Evolutionary conservation across 345 rosid genomes (phyloP).

Genomic region (Barbarea vulgaris): DNA sequence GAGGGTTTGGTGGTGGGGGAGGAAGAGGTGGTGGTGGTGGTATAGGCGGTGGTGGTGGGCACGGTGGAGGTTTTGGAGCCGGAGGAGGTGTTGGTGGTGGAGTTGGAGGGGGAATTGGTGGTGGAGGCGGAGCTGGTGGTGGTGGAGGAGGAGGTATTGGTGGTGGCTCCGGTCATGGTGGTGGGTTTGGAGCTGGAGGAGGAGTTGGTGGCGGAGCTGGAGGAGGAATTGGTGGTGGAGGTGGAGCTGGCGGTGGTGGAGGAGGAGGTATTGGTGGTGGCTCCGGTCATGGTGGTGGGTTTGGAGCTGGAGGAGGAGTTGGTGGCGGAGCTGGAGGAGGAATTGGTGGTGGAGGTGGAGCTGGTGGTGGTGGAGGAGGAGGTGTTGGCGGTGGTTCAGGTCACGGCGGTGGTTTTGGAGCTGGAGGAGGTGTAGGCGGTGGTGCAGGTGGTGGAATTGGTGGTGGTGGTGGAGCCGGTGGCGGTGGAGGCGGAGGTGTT

Average conservation of each 20-base stretch:
- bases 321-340: slow-evolving; percentile 49
- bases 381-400: slow-evolving; percentile 51
- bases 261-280: slow-evolving; percentile 48
- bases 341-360: slow-evolving; percentile 48
- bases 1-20: slow-evolving; percentile 43
- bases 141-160: slow-evolving; percentile 47
- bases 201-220: slow-evolving; percentile 36
- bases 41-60: slow-evolving; percentile 47
- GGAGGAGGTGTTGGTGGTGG: slow-evolving; percentile 35
- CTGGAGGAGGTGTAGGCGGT: slow-evolving; percentile 53
- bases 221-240: slow-evolving; percentile 41
- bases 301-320: slow-evolving; percentile 48
- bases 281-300: slow-evolving; percentile 46
- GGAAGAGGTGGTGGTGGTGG: slow-evolving; percentile 50
- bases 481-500: slow-evolving; percentile 52
- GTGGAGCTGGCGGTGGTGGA: slow-evolving; percentile 43
- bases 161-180: slow-evolving; percentile 46
- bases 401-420: slow-evolving; percentile 47
- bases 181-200: slow-evolving; percentile 44
- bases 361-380: slow-evolving; percentile 50
- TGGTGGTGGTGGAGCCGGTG: slow-evolving; percentile 47
- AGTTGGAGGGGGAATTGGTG: slow-evolving; percentile 36
- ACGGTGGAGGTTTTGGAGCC: slow-evolving; percentile 51
- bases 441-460: slow-evolving; percentile 42
- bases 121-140: slow-evolving; percentile 44